Evolutionary conservation across 2,329 filamentous ascomycete species (phyloP), one percentile per base, ranked within the genome.

Genomic region (Colletotrichum theobromicola): DNA sequence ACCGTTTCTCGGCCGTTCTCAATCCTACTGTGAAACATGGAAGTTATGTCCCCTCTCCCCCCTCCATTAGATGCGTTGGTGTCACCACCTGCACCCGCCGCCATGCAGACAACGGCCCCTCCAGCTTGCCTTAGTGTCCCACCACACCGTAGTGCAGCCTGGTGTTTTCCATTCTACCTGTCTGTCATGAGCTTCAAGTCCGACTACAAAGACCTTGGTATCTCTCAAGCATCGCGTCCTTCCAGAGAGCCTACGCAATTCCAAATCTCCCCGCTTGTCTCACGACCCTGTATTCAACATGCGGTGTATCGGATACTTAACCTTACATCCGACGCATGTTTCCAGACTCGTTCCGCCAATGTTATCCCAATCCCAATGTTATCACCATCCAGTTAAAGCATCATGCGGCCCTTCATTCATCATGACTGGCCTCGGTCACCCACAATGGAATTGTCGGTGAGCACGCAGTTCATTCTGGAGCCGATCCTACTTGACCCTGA

Each of bases 361-460:
- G 3, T 15, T 16, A 18, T 16, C 28, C 18, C 16, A 24, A 6
- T 10, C 65, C 65, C 7, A 15, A 60, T 28, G 37, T 12, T 18
- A 53, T 46, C 30, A 10, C 63, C n/a, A 66, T 57, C 30, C 24
- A 5, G 24, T 32, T 55, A 9, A 32, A 24, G 67, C 63, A 60
- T n/a, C 32, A 42, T 42, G 21, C 35, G 18, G 64, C 12, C 21
- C 16, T 21, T 46, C 7, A 13, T 69, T n/a, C 42, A 57, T 63
- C 21, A 12, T 28, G 12, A 53, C 13, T 4, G 34, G 2, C 28
- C 50, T 60, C 21, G 21, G 18, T 35, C 10, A 3, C 30, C 30
- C 21, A 30, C 50, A 16, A 8, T 35, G 66, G 18, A 70, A 67
- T 24, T 65, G 67, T 74, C 71, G 71, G 71, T 74, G 71, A 74